Conservation (phyloP, 371 early-diverging fungal genomes). For the Polyrhizophydium stewartii region DNA sequence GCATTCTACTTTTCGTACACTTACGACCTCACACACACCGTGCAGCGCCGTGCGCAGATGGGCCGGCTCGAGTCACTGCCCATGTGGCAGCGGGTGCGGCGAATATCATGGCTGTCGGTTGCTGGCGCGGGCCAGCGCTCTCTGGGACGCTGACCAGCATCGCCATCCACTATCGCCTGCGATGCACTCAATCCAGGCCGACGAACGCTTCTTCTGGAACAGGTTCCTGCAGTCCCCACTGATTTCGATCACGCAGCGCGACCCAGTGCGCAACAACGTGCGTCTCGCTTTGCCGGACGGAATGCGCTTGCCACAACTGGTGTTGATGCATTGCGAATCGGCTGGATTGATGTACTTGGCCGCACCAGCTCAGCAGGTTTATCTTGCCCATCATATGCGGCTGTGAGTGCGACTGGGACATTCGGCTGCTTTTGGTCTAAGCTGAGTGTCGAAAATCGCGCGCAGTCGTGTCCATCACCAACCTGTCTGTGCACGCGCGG, state of each 20-base stretch:
- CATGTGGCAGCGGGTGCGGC: conserved; percentile 40
- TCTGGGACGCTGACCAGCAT: no score
- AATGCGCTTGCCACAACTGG: no score
- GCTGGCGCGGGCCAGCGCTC: conserved; percentile 3
- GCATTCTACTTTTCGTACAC: conserved; percentile 83
- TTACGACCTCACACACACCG: conserved; percentile 76
- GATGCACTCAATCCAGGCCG: no score
- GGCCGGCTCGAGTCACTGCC: conserved; percentile 4
- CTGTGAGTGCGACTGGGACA: conserved; percentile 49
- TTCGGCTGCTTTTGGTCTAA: background rate
- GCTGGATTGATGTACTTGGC: no score
- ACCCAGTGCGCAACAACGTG: background rate
- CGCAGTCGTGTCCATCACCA: conserved; percentile 52
- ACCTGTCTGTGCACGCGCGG: conserved; percentile 53
- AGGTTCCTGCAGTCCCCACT: conserved; percentile 43
- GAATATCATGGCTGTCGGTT: background rate
- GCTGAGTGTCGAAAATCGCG: background rate
- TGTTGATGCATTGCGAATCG: background rate
- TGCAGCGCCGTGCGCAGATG: conserved; percentile 62
- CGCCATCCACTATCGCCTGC: no score
- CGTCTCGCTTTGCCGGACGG: no score
- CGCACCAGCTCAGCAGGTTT: conserved; percentile 70
- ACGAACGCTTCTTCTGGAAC: conserved; percentile 93
- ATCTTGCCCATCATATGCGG: conserved; percentile 90
- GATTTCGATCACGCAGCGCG: conserved; percentile 9